Evolutionary conservation across 495 filamentous ascomycete genomes (phyloP), one percentile per base, ranked within the genome.

Genomic region (Darksidea phi): DNA sequence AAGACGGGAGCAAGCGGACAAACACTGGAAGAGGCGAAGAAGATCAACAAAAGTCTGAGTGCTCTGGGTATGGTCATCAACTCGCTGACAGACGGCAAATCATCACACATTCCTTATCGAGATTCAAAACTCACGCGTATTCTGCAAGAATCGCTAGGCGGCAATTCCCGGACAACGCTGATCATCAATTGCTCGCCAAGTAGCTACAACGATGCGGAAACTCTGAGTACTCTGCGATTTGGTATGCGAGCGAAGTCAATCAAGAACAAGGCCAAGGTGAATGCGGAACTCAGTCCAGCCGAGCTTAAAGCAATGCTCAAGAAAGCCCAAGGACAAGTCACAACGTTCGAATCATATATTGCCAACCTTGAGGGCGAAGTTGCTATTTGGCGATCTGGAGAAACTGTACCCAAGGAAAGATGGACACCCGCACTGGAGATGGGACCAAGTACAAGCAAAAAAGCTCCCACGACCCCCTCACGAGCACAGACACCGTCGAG

Each of bases 241-340:
- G 94, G 94, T 80, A 93, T 96, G 73, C 81, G 94, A 67, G 94
- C 94, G 41, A 98, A 98, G 80, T 87, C 91, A 0, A 98, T 98
- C 76, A 97, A 98, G 86, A 97, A 98, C 78, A 97, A 97, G 80
- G 94, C 94, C 71, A 97, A 97, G 89, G 87, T 98, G 79, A 98
- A 98, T 72, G 92, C 91, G 42, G 94, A 98, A 72, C 82, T 97
- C 63, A 97, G 93, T 70, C 94, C 94, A 11, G 84, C 89, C 6
- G 95, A 98, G 72, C 80, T 98, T 78, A 97, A 97, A 78, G 80
- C 84, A 55, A 79, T 95, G 69, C 82, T 98, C 67, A 90, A 87
- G 73, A 96, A 95, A 76, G 89, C 91, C 23, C 93, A 96, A 73
- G 83, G 79, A 36, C 93, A 97, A 74, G 87, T 93, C 57, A 88